Conservation (phyloP, 2,329 filamentous ascomycete genomes). For the Pseudohalonectria lignicola region DNA sequence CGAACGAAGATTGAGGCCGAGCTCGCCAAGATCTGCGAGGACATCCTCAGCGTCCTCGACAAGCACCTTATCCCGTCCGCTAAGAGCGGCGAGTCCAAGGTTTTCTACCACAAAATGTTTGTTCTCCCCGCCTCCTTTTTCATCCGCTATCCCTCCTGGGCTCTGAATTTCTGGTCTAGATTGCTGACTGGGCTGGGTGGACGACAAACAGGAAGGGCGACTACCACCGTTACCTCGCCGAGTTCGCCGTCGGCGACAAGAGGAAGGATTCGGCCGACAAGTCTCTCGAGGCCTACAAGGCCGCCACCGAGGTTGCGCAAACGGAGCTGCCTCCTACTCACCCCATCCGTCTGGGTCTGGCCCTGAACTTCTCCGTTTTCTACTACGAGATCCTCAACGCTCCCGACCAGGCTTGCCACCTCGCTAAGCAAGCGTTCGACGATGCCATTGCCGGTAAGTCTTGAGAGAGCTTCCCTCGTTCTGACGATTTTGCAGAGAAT, state of each 20-base stretch:
- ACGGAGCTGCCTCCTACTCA: slow-evolving; percentile 85
- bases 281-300: slow-evolving; percentile 95
- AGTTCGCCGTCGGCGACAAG: slow-evolving; percentile 90
- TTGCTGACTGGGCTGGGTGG: neutral
- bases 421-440: slow-evolving; percentile 92
- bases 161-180: slow-evolving; percentile 2
- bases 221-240: slow-evolving; percentile 97
- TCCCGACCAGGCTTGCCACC: slow-evolving; percentile 94
- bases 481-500: neutral
- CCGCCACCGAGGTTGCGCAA: slow-evolving; percentile 79
- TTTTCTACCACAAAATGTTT: slow-evolving; percentile 99
- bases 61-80: slow-evolving; percentile 89
- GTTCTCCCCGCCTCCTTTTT: neutral
- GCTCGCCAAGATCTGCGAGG: slow-evolving; percentile 94
- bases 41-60: slow-evolving; percentile 91
- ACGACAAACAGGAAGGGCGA: slow-evolving; percentile 98
- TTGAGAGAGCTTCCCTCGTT: too few relatives aligned
- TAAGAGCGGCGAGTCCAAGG: slow-evolving; percentile 94
- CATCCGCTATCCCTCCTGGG: neutral
- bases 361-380: slow-evolving; percentile 96
- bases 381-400: slow-evolving; percentile 99
- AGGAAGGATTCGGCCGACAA: slow-evolving; percentile 90
- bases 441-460: slow-evolving; percentile 73
- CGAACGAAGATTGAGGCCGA: slow-evolving; percentile 96
- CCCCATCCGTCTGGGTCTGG: slow-evolving; percentile 85